A percentile compares a stretch with the other conserved stretches of the same genome.
Conservation (phyloP, 495 filamentous ascomycete genomes). For the Podospora anserina region DNA sequence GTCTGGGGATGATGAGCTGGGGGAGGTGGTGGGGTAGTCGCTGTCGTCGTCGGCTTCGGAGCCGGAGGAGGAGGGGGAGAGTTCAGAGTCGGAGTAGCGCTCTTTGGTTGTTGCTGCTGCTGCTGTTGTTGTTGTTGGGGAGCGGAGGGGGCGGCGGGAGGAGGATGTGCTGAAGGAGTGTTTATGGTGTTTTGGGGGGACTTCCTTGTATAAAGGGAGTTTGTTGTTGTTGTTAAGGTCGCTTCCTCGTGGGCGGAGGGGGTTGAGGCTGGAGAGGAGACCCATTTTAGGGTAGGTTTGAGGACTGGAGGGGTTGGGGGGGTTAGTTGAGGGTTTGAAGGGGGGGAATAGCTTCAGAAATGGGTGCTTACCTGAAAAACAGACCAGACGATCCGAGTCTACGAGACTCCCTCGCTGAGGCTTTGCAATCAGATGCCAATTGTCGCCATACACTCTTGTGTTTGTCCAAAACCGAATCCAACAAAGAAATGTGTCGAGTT, state of each 20-base stretch:
- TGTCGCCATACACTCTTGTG: not conserved
- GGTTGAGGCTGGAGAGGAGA: constrained; percentile 25
- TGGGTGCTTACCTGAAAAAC: not conserved
- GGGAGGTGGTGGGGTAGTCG: constrained; percentile 38
- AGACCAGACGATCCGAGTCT: not conserved
- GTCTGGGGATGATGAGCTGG: constrained; percentile 44
- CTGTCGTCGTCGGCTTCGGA: constrained; percentile 43
- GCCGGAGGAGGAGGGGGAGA: constrained; percentile 40
- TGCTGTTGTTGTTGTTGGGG: constrained; percentile 3
- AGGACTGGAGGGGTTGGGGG: not conserved
- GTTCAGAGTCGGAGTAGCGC: constrained; percentile 43
- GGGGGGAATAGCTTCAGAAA: too few species aligned
- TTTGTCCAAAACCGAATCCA: not conserved
- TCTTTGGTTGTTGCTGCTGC: constrained; percentile 32
- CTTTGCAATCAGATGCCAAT: not conserved
- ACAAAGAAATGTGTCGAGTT: not conserved
- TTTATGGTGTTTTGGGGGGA: constrained; percentile 11
- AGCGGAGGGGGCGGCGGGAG: constrained; percentile 9
- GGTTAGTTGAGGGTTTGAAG: constrained; percentile 3
- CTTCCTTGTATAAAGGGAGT: constrained; percentile 44
- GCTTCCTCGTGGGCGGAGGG: constrained; percentile 37
- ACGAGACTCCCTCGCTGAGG: not conserved
- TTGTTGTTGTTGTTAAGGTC: constrained; percentile 22
- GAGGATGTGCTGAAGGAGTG: not conserved
- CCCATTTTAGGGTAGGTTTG: constrained; percentile 24